phyloP scores from a whole-genome alignment of 23 red algal species.

The Gracilaria gracilis region DNA sequence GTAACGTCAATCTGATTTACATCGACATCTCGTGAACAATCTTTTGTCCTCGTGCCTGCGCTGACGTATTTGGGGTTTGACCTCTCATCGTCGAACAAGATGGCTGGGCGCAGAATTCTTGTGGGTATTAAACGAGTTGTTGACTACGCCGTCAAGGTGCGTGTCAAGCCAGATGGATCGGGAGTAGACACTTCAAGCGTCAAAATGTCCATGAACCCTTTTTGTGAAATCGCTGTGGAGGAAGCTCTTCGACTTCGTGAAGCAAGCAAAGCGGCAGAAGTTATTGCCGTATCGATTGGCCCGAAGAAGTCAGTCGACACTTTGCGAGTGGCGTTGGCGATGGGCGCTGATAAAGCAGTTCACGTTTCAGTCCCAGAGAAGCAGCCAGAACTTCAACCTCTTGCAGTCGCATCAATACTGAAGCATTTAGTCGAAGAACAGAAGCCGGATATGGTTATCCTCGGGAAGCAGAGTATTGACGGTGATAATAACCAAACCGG shows the following conservation, averaged over 20 bases:
- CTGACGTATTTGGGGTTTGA: no score
- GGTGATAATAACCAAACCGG: conserved; percentile 98
- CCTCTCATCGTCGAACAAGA: background rate
- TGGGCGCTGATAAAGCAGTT: conserved; percentile 90
- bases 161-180: conserved; percentile 83
- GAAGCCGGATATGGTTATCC: conserved; percentile 63
- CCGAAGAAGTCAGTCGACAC: conserved; percentile 78
- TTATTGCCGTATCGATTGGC: conserved; percentile 87
- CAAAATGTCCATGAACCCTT: conserved; percentile 99
- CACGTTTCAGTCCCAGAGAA: conserved; percentile 70
- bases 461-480: conserved; percentile 99
- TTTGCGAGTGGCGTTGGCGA: conserved; percentile 90
- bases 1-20: no score
- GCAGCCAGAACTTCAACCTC: conserved; percentile 56
- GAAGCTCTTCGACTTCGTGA: conserved; percentile 83
- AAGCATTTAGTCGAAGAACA: conserved; percentile 63
- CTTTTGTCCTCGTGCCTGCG: no score
- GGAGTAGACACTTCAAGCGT: conserved; percentile 80
- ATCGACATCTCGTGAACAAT: no score
- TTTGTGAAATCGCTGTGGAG: conserved; percentile 99
- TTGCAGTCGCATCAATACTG: conserved; percentile 71
- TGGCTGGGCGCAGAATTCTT: conserved; percentile 64
- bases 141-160: conserved; percentile 87
- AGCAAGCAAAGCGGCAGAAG: conserved; percentile 64
- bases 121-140: conserved; percentile 93